These are phyloP conservation scores for Dentipellis fragilis DNA, from an alignment of 768 basidiomycete genomes.

Conservation along the genomic window DNA sequence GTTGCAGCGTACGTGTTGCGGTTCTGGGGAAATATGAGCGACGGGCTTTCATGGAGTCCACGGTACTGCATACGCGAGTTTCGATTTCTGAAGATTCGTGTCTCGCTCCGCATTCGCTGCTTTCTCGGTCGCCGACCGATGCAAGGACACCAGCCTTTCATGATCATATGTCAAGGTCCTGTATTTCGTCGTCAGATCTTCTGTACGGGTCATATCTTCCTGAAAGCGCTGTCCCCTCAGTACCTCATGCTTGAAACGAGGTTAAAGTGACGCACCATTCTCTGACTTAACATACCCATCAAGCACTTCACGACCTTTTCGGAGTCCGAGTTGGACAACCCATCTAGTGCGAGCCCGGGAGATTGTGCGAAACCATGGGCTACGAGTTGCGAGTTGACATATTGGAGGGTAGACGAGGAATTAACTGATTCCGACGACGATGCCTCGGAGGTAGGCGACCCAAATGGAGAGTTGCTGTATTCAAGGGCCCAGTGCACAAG, in stretches of 20 bases:
- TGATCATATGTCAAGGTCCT: slow-evolving; percentile 75
- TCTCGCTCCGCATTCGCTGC: slow-evolving; percentile 74
- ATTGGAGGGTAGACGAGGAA: slow-evolving; percentile 57
- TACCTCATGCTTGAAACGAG: background rate
- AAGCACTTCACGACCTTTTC: slow-evolving; percentile 63
- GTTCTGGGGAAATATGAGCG: slow-evolving; percentile 22
- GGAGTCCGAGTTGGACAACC: slow-evolving; percentile 42
- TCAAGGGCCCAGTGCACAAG: slow-evolving; percentile 2
- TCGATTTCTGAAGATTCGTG: slow-evolving; percentile 60
- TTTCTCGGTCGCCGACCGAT: slow-evolving; percentile 46
- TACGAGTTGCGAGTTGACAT: slow-evolving; percentile 72
- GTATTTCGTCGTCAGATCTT: slow-evolving; percentile 64
- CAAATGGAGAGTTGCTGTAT: slow-evolving; percentile 13
- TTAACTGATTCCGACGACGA: slow-evolving; percentile 36
- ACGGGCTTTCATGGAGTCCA: background rate
- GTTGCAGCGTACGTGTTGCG: slow-evolving; percentile 41
- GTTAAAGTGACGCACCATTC: slow-evolving; percentile 45
- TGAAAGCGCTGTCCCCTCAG: slow-evolving; percentile 12
- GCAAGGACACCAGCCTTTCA: slow-evolving; percentile 61
- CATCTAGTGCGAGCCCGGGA: slow-evolving; percentile 62
- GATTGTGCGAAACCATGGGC: slow-evolving; percentile 67
- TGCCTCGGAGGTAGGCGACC: slow-evolving; percentile 23
- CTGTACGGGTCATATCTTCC: slow-evolving; percentile 74
- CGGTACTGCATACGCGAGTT: slow-evolving; percentile 44
- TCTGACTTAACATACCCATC: slow-evolving; percentile 64